Conservation (phyloP, 2,329 filamentous ascomycete genomes). For the Bipolaris victoriae region DNA sequence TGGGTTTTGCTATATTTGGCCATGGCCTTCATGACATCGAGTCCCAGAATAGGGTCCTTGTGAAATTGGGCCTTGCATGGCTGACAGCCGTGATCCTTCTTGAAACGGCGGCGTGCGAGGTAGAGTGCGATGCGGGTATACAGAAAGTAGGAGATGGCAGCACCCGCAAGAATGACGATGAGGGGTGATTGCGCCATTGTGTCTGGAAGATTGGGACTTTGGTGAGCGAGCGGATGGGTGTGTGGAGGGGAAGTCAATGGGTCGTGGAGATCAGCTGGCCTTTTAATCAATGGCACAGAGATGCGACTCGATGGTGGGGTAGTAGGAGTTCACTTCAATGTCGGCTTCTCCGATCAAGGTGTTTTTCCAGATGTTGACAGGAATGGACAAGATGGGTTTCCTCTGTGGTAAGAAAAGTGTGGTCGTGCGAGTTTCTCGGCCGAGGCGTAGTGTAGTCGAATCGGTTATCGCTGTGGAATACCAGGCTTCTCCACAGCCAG, state of each 20-base stretch:
- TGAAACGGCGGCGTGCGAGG: constrained; percentile 46
- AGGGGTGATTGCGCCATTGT: constrained; percentile 36
- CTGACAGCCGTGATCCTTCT: constrained; percentile 56
- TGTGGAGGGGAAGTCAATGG: background rate
- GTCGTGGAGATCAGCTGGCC: background rate
- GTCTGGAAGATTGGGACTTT: background rate
- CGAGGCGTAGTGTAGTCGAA: background rate
- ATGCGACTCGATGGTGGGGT: background rate
- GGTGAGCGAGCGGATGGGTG: background rate
- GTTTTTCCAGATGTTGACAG: too few relatives aligned
- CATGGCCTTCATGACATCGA: constrained; percentile 56
- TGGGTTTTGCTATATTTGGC: constrained; percentile 46
- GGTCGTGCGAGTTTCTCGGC: background rate
- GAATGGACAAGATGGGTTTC: too few relatives aligned
- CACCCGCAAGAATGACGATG: constrained; percentile 35
- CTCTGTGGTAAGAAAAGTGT: too few relatives aligned
- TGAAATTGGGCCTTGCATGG: constrained; percentile 56
- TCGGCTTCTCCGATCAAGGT: background rate
- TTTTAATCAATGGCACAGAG: background rate
- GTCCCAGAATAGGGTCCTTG: constrained; percentile 61
- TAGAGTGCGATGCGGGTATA: constrained; percentile 45
- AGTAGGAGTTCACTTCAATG: background rate
- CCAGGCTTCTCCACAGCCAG: background rate
- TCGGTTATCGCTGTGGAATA: background rate
- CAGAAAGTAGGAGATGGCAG: constrained; percentile 45